A percentile compares a stretch with the other conserved stretches of the same genome.
phyloP scores from a whole-genome alignment of 352 stramenopile species.

The Achlya hypogyna region DNA sequence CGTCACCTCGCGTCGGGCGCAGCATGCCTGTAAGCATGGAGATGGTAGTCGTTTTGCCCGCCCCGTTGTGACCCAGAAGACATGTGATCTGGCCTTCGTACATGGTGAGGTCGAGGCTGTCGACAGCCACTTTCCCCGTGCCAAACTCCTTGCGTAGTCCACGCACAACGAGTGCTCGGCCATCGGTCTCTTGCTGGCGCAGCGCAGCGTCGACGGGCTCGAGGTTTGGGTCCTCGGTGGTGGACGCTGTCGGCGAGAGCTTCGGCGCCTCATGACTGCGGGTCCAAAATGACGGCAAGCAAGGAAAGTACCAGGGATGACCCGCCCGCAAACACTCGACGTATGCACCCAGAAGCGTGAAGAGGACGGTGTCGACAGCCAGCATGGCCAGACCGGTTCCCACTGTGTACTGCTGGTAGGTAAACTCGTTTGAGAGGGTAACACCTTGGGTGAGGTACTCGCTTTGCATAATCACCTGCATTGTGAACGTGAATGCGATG shows the following conservation, averaged over 20 bases:
- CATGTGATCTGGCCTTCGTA: slow-evolving; percentile 32
- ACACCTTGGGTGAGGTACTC: slow-evolving; percentile 51
- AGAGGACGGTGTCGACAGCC: slow-evolving; percentile 82
- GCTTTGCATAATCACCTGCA: slow-evolving; percentile 39
- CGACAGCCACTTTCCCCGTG: slow-evolving; percentile 77
- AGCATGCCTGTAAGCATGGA: slow-evolving; percentile 23
- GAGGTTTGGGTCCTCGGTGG: slow-evolving; percentile 21
- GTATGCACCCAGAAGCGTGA: slow-evolving; percentile 66
- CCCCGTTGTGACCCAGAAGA: slow-evolving; percentile 24
- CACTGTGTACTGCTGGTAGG: slow-evolving; percentile 55
- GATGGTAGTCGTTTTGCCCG: slow-evolving; percentile 26
- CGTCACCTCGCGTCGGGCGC: slow-evolving; percentile 9
- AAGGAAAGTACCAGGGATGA: slow-evolving; percentile 80
- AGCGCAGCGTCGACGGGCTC: slow-evolving; percentile 16
- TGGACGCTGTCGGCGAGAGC: background rate
- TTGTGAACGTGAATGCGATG: slow-evolving; percentile 36
- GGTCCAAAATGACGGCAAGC: slow-evolving; percentile 67
- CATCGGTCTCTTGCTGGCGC: slow-evolving; percentile 41
- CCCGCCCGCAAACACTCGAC: slow-evolving; percentile 29
- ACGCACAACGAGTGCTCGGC: slow-evolving; percentile 45
- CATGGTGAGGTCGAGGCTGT: slow-evolving; percentile 77
- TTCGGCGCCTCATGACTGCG: background rate
- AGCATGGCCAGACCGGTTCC: slow-evolving; percentile 61
- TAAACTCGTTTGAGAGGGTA: slow-evolving; percentile 33
- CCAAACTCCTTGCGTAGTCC: slow-evolving; percentile 71